Evolutionary conservation across 228 moss, liverwort and hornwort species (phyloP).

Genomic region (Sphagnum fallax): DNA sequence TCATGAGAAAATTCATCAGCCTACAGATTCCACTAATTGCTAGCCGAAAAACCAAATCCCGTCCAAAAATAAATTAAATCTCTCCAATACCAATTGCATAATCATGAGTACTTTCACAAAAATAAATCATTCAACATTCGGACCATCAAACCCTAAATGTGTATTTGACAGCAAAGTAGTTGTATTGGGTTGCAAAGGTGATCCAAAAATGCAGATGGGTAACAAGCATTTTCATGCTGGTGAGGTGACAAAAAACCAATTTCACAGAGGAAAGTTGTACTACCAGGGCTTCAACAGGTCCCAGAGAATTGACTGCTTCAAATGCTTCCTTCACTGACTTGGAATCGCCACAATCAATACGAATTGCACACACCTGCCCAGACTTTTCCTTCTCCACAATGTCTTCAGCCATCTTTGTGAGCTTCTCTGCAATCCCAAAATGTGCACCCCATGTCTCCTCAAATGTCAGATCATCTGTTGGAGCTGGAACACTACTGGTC

Average conservation of each 20-base stretch:
- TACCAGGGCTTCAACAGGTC: constrained; percentile 53
- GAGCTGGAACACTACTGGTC: too few relatives aligned
- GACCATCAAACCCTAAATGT: not conserved
- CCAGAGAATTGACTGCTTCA: constrained; percentile 63
- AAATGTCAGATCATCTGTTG: too few relatives aligned
- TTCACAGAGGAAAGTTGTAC: not conserved
- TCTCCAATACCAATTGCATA: too few relatives aligned
- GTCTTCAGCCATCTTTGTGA: constrained; percentile 50
- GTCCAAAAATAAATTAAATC: too few relatives aligned
- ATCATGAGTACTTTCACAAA: not conserved
- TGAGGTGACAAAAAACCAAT: too few relatives aligned
- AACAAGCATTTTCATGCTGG: not conserved
- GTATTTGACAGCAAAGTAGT: too few relatives aligned
- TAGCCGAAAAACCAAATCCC: too few relatives aligned
- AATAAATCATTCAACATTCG: not conserved
- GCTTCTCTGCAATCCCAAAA: constrained; percentile 20
- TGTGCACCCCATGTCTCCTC: too few relatives aligned
- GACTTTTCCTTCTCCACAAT: constrained; percentile 50
- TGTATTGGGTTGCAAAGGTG: too few relatives aligned
- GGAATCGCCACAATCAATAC: constrained; percentile 50
- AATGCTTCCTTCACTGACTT: constrained; percentile 64
- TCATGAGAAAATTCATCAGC: not conserved
- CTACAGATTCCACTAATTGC: too few relatives aligned
- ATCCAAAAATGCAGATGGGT: not conserved
- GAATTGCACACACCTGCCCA: constrained; percentile 58